Base-by-base conservation (phyloP, 495 filamentous ascomycete species). In the Aspergillus campestris region DNA sequence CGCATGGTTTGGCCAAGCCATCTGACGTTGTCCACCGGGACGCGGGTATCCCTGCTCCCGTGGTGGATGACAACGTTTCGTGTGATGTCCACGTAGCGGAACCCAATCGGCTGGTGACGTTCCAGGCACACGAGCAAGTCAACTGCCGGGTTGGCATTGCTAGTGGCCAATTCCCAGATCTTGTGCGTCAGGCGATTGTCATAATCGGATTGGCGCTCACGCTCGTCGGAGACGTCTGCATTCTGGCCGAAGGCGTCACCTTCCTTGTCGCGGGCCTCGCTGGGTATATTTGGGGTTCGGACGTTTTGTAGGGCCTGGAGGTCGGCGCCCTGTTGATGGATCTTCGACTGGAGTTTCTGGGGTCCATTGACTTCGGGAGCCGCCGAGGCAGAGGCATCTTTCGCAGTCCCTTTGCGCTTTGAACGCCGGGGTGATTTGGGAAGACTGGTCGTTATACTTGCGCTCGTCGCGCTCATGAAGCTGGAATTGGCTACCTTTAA, bases 1-100 rank as follows among this genome's bases (percentile, higher is more conserved):
- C 83, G 77, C 92, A 98, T 97, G 32, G 82, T 89, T 59, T 89
- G 89, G 15, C 88, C 89, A 12, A 99, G 72, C 92, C 92, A 99
- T 45, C 81, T 75, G 15, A 95, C 87, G 61, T 97, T 99, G 33
- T 95, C 94, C 12, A 94, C 83, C 0, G 92, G 92, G 8, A 99
- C 92, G 11, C 92, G 77, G 6, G 84, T 89, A 52, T 99, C 92
- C 55, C 83, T 83, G 57, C 80, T 88, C 9, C 92, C 92, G 55
- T 99, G 92, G 53, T 95, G 91, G 47, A 99, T 94, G 18, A 94
- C 84, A 1, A 96, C 86, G 0, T 84, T 77, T 7, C 89, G 78
- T 0, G 81, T 92, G 51, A 97, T 95, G 58, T 99, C 92, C 12
- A 94, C 89, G 55, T 99, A 99, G 28, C 90, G 80, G 65, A 99